Base-by-base conservation (phyloP, 176 grass and related monocot genomes). In the Juncus inflexus region DNA sequence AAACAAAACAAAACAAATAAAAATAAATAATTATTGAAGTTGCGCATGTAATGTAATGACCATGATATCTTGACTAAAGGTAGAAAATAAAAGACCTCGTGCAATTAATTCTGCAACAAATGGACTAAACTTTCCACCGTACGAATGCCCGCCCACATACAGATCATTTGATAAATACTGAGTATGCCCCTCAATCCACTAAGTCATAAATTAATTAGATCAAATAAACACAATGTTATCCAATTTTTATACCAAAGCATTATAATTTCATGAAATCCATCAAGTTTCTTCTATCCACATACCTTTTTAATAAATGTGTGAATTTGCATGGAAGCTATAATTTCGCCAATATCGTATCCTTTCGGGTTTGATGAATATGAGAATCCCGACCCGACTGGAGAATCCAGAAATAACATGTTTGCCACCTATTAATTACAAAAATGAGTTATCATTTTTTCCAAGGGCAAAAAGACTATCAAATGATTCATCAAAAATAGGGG, bases 371-470 rank as follows among this genome's bases (percentile, higher is more conserved):
- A 4, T 2, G 84, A 76, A 3, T 79, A 95, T 1, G 90, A 89
- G 52, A 95, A 95, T 9, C 85, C 85, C 11, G 89, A 50, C 0
- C 89, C 84, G 4, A 94, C 70, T 0, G 84, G 89, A 42, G 89
- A 80, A 60, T 94, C 84, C 12, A 84, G 5, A 50, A 87, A 94
- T 28, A 92, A 42, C n/a, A 83, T 74, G 56, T 58, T 94, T 11
- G 84, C 75, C 35, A 62, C 8, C 37, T 39, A 37, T 42, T 81
- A 12, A 37, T 42, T 81, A 12, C 81, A 83, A 60, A 65, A 59
- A 4, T 15, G 2, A 11, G n/a, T 28, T 7, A 51, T 55, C 14
- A 38, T 53, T 6, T 40, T 4, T 6, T 51, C 35, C 35, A 7
- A 3, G 53, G 10, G 51, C 51, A 37, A 69, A 53, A 69, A 47